These are phyloP conservation scores for Paspalum notatum DNA, from an alignment of 176 grass and related monocot species.

Conservation along the genomic window DNA sequence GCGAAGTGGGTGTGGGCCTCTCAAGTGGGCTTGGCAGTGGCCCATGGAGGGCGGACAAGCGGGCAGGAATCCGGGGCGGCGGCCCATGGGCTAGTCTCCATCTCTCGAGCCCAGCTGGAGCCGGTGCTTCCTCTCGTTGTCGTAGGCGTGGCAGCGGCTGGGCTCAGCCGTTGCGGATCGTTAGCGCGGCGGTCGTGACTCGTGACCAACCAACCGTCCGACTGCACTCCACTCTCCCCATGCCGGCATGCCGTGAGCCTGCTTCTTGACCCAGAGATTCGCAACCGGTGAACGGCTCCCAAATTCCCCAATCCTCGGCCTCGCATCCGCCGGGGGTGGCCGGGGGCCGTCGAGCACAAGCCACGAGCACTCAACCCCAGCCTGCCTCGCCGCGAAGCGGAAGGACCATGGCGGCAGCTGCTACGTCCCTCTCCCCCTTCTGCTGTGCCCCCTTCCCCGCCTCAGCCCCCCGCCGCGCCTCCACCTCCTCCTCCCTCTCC, in stretches of 20 bases:
- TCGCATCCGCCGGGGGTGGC: constrained; percentile 40
- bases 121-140: background rate
- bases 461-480: background rate
- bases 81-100: background rate
- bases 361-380: background rate
- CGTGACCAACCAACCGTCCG: background rate
- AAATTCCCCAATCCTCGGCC: constrained; percentile 17
- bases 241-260: background rate
- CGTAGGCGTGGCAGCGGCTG: background rate
- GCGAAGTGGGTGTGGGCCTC: too few relatives aligned
- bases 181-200: background rate
- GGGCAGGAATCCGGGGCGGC: background rate
- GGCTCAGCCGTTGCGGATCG: background rate
- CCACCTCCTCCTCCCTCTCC: background rate
- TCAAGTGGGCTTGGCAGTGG: too few relatives aligned
- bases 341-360: background rate
- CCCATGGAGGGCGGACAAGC: background rate
- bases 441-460: constrained; percentile 20
- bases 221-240: too few relatives aligned
- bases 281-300: background rate
- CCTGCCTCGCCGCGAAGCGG: background rate
- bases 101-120: too few relatives aligned
- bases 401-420: constrained; percentile 28
- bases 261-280: background rate
- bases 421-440: background rate